Evolutionary conservation across 2,329 filamentous ascomycete genomes (phyloP).

Genomic region (Ceratocystis cubensis): DNA sequence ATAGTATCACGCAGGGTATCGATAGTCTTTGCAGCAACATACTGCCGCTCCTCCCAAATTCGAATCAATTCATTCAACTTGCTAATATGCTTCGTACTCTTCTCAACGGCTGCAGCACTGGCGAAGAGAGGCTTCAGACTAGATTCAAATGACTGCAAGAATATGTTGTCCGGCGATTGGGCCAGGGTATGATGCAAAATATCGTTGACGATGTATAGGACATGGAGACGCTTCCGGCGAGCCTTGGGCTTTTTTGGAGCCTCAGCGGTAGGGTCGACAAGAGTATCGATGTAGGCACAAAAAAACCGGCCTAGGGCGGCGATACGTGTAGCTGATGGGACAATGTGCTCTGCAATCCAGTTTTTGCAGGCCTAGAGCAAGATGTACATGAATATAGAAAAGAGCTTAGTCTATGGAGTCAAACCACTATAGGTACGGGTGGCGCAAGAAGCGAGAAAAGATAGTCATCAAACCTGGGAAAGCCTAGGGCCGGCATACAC

Average conservation of each 20-base stretch:
- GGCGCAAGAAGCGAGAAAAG: conserved; percentile 21
- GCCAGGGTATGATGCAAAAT: conserved; percentile 56
- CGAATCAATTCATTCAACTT: conserved; percentile 53
- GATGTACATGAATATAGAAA: conserved; percentile 25
- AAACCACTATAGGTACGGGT: not conserved
- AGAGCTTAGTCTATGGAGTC: conserved; percentile 29
- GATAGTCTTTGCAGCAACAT: conserved; percentile 45
- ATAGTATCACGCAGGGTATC: conserved; percentile 48
- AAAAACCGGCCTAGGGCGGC: conserved; percentile 59
- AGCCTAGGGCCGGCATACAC: not conserved
- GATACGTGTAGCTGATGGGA: conserved; percentile 53
- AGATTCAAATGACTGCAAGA: conserved; percentile 45
- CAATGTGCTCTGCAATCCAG: conserved; percentile 66
- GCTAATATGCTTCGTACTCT: conserved; percentile 50
- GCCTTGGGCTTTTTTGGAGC: conserved; percentile 21
- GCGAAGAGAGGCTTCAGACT: conserved; percentile 51
- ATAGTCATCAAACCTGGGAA: conserved; percentile 22
- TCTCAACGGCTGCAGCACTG: conserved; percentile 43
- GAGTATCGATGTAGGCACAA: conserved; percentile 49
- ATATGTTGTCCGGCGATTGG: conserved; percentile 36
- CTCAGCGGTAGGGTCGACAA: conserved; percentile 10
- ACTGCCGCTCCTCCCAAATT: conserved; percentile 57
- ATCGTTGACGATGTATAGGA: conserved; percentile 71
- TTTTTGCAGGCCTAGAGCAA: conserved; percentile 63
- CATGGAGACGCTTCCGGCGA: conserved; percentile 55